These are phyloP conservation scores for Pascua guehoae DNA, from an alignment of 1,284 basidiomycete species.

Conservation along the genomic window DNA sequence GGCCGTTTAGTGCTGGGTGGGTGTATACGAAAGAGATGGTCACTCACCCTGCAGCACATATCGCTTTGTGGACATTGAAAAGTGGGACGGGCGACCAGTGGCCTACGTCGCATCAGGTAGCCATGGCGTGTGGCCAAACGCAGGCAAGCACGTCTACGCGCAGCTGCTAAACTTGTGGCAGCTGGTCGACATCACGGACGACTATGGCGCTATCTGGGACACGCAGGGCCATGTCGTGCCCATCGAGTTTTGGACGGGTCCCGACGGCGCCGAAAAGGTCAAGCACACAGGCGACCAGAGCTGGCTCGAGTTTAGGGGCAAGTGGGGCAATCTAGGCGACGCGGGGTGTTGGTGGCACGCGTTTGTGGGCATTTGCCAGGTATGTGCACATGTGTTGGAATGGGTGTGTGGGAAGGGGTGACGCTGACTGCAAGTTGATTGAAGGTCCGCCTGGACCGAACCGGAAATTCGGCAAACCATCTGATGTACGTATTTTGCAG, in stretches of 20 bases:
- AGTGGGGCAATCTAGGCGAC: constrained; percentile 42
- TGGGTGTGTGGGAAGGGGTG: no score
- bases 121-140: constrained; percentile 44
- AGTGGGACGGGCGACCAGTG: constrained; percentile 31
- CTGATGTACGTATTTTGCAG: constrained; percentile 25
- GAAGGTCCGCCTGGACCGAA: constrained; percentile 42
- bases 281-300: constrained; percentile 24
- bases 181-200: constrained; percentile 42
- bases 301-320: constrained; percentile 42
- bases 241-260: constrained; percentile 36
- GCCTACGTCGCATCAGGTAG: constrained; percentile 42
- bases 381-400: no score
- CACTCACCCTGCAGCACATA: constrained; percentile 15
- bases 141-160: constrained; percentile 44
- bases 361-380: constrained; percentile 37
- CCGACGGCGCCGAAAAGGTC: constrained; percentile 18
- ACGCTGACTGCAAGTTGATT: constrained; percentile 12
- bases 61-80: constrained; percentile 40
- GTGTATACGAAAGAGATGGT: no score
- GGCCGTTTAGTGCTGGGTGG: constrained; percentile 30
- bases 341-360: constrained; percentile 41
- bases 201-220: constrained; percentile 44
- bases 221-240: constrained; percentile 35
- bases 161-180: constrained; percentile 29
- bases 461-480: constrained; percentile 33